Conservation (phyloP, 1,139 yeast genomes). For the Hyphopichia buzzinii region DNA sequence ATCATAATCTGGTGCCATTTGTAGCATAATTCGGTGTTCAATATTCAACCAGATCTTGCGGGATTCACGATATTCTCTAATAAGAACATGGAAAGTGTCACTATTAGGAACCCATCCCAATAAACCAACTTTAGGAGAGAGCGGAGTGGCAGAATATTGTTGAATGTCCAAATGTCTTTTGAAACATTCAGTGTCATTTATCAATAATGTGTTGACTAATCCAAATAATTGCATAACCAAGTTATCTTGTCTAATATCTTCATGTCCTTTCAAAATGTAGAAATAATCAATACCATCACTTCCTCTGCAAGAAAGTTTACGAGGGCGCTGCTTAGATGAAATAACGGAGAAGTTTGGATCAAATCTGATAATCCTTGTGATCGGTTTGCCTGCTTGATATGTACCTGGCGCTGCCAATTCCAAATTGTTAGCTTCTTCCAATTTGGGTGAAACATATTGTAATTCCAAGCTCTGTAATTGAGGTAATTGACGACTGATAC, state of each 20-base stretch:
- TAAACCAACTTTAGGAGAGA: conserved; percentile 95
- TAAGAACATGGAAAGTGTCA: conserved; percentile 92
- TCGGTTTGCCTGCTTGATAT: conserved; percentile 79
- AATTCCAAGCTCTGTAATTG: conserved; percentile 83
- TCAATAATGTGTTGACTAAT: conserved; percentile 82
- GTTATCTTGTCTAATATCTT: conserved; percentile 96
- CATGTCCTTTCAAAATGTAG: conserved; percentile 88
- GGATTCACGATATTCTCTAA: conserved; percentile 88
- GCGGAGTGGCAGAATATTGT: conserved; percentile 87
- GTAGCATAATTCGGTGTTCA: conserved; percentile 93
- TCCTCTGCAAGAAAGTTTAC: conserved; percentile 75
- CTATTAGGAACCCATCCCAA: conserved; percentile 97
- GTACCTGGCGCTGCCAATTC: conserved; percentile 95
- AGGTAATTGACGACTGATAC: conserved; percentile 86
- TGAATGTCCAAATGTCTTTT: conserved; percentile 94
- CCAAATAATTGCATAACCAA: conserved; percentile 98
- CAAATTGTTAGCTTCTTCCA: conserved; percentile 73
- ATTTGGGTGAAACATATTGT: conserved; percentile 90
- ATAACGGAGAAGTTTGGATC: conserved; percentile 88
- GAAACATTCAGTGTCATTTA: conserved; percentile 93
- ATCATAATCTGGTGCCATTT: conserved; percentile 98
- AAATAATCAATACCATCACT: conserved; percentile 90
- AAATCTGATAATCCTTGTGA: conserved; percentile 68
- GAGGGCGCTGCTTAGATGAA: conserved; percentile 93
- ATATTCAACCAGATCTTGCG: conserved; percentile 85